Evolutionary conservation across 192 early-diverging fungal species (phyloP), one percentile per base, ranked within the genome.

Genomic region (Backusella tarrabulga): DNA sequence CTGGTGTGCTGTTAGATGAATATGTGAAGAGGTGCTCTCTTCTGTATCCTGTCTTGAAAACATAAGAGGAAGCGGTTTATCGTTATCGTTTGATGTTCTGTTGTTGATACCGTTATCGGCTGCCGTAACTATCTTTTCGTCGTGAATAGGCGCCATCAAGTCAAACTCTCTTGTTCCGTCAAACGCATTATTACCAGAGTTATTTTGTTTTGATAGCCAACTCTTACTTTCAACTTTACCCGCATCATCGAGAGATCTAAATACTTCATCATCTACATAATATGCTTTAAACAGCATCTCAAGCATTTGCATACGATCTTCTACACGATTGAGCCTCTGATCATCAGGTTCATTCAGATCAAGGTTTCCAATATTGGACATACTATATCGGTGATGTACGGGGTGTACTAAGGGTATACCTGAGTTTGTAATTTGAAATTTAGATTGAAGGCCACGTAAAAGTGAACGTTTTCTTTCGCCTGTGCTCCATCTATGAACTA

Each of bases 401-500:
- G 77, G 71, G n/a, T 78, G 40, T 9, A 72, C 77, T 11, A 78
- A 42, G 19, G 77, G 77, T 34, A 78, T 78, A 38, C 69, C 56
- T 3, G 77, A 56, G 40, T 73, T 35, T n/a, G 29, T 66, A 17
- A 50, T 35, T 14, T 72, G 36, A 19, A 78, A 78, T 71, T 72
- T 71, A n/a, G n/a, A 32, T 36, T 50, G 52, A 21, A 78, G 77
- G 6, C 60, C 60, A 17, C 52, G 54, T 26, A 72, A 29, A 56
- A 78, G 41, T 2, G 80, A 81, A 5, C 72, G 76, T 66, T 74
- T 77, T 67, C 72, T 73, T 76, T 66, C 67, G 36, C 80, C 80
- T 34, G 71, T 66, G 67, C 75, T 77, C 80, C 80, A 81, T 36
- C 80, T 72, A 63, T 81, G 80, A 29, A 81, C 68, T n/a, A 81